phyloP scores from a whole-genome alignment of 73 alveolate genomes.

The Uronychia setigera region DNA sequence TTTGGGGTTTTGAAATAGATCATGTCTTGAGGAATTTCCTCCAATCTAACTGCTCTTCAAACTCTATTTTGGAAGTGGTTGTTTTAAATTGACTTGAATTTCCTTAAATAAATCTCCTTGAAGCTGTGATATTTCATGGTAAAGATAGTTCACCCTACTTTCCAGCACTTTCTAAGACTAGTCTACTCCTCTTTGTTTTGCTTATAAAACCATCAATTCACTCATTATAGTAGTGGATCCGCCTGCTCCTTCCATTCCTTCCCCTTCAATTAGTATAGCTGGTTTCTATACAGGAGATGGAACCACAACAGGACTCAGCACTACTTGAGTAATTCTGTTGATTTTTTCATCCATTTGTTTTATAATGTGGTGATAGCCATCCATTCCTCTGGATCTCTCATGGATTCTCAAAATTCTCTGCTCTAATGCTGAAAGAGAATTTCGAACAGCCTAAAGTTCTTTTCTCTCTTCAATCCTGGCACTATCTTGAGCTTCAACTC shows the following conservation, averaged over 20 bases:
- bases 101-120: not conserved
- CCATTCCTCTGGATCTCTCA: not conserved
- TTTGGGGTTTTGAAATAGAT: too few species aligned
- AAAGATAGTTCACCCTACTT: not conserved
- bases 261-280: too few species aligned
- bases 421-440: not conserved
- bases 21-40: too few species aligned
- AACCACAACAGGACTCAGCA: not conserved
- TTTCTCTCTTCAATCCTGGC: not conserved
- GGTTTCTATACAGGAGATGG: too few species aligned
- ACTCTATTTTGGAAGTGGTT: too few species aligned
- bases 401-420: not conserved
- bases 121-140: not conserved
- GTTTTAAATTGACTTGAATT: too few species aligned
- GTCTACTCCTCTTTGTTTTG: not conserved
- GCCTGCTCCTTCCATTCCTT: too few species aligned
- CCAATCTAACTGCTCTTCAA: too few species aligned
- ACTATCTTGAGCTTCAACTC: not conserved
- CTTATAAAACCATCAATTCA: not conserved
- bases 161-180: not conserved
- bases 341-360: not conserved
- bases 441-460: not conserved
- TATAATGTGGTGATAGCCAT: too few species aligned
- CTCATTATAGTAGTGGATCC: not conserved
- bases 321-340: not conserved